Conservation (phyloP, 495 filamentous ascomycete genomes). For the Pseudevernia furfuracea region DNA sequence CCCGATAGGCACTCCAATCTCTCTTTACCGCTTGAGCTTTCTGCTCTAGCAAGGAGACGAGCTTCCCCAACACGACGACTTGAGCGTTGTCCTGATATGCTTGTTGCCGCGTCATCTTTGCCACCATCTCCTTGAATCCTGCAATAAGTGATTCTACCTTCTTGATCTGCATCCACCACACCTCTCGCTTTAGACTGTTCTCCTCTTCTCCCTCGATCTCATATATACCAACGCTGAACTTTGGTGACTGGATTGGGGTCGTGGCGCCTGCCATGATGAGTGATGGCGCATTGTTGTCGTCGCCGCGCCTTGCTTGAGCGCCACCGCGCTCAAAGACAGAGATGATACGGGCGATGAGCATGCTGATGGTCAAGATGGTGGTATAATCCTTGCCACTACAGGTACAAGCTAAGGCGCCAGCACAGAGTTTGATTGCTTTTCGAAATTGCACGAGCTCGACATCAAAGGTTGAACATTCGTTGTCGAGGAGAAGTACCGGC, state of each 20-base stretch:
- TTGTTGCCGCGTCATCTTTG: not conserved
- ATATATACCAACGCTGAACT: not conserved
- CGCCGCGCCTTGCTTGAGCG: not conserved
- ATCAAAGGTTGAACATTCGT: not conserved
- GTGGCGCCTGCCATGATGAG: not conserved
- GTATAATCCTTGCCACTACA: not conserved
- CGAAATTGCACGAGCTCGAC: not conserved
- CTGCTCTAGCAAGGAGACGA: not conserved
- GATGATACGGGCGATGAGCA: conserved; percentile 1
- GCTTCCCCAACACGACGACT: not conserved
- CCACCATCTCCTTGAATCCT: not conserved
- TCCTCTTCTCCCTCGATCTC: not conserved
- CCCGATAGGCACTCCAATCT: not conserved
- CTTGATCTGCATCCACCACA: not conserved
- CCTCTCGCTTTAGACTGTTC: not conserved
- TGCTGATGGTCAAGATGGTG: not conserved
- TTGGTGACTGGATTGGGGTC: not conserved
- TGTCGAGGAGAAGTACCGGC: not conserved
- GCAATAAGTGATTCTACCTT: not conserved
- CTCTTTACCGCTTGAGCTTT: not conserved
- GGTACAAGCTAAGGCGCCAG: not conserved
- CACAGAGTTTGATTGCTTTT: not conserved
- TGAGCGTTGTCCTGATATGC: not conserved
- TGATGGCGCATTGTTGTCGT: not conserved
- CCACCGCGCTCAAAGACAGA: not conserved